Evolutionary conservation across 257 asterid genomes (phyloP), one percentile per base, ranked within the genome.

Genomic region (Solanum chiquidenum): DNA sequence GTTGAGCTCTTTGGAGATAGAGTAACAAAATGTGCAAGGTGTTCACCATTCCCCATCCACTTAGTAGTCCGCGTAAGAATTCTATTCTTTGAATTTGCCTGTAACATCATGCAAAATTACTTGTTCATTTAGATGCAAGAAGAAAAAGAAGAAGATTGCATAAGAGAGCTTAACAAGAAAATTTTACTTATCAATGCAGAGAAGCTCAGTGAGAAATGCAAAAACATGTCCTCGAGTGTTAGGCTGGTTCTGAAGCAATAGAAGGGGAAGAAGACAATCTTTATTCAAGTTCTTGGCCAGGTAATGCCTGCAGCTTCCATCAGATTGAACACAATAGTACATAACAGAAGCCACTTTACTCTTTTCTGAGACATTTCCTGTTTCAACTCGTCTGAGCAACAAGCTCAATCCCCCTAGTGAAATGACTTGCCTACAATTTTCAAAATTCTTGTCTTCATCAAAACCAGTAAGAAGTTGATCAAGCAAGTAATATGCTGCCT

Each of bases 401-500:
- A 95, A 88, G 83, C 93, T 89, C 68, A 96, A 87, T 29, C 98
- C 98, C 2, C 99, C 99, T 9, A 95, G 89, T 2, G 95, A 91
- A 77, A 94, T 88, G 82, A 95, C 86, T 90, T 93, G 95, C 82
- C 90, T 91, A 66, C 95, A 94, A 55, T 95, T 95, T 90, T 93
- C 97, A 14, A 90, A 69, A 86, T 93, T 94, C 86, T 86, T 93
- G 86, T 93, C 98, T 84, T 93, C 94, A 12, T 93, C 91, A 60
- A 90, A 95, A 31, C 96, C 95, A 29, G 91, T 90, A 34, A 95
- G 89, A 83, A 95, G 95, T 86, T 93, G 93, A 88, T 92, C 88
- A 5, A 96, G 89, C 31, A 96, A 92, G 90, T 93, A 95, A 87
- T 94, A 94, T 1, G 98, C 98, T 0, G 95, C 98, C 89, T 89